Conservation (phyloP, 169 alveolate species). For the Plasmodium fragile region DNA sequence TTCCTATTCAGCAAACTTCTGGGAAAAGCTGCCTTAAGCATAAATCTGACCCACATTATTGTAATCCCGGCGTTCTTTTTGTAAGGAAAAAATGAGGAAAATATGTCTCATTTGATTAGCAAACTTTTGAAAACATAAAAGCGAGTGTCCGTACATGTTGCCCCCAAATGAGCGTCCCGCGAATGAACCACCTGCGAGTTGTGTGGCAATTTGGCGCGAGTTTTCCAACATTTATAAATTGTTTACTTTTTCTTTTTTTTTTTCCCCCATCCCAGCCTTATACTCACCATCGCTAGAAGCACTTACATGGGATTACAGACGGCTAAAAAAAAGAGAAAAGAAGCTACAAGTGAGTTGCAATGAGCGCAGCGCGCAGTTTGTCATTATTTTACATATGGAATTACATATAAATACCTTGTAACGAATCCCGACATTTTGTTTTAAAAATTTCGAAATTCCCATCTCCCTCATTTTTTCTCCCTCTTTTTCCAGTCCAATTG, state of each 20-base stretch:
- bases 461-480: neutral
- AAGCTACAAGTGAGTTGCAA: constrained; percentile 32
- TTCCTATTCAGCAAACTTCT: constrained; percentile 6
- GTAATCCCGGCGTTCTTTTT: constrained; percentile 3
- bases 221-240: neutral
- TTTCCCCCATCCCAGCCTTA: neutral
- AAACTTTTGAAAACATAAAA: neutral
- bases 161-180: neutral
- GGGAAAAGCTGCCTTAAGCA: constrained; percentile 15
- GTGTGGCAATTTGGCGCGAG: neutral
- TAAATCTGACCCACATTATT: constrained; percentile 1
- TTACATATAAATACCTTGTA: neutral
- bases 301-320: constrained; percentile 34
- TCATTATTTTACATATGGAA: neutral
- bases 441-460: neutral
- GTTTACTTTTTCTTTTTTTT: neutral
- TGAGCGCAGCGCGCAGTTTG: neutral
- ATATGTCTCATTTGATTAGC: neutral
- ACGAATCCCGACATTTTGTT: neutral
- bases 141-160: neutral
- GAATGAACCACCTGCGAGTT: neutral
- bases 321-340: constrained; percentile 60
- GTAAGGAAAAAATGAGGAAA: constrained; percentile 43
- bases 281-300: constrained; percentile 25
- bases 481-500: constrained; percentile 36